Conservation (phyloP, 1,284 basidiomycete genomes). For the Agroathelia rolfsii region DNA sequence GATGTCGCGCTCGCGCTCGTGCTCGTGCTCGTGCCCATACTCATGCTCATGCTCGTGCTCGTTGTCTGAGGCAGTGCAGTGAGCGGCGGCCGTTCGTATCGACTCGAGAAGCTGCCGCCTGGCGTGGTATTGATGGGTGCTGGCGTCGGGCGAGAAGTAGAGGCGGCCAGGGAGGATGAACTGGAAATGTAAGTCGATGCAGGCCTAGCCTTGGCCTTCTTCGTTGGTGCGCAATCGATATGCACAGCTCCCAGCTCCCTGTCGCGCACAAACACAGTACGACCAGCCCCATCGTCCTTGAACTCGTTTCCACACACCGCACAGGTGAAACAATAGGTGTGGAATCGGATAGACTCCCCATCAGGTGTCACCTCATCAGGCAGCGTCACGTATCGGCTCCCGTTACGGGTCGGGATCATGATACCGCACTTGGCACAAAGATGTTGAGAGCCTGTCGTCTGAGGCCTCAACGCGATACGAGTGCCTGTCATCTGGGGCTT, state of each 20-base stretch:
- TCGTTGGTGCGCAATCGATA: conserved; percentile 1
- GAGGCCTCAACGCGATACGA: too few relatives aligned
- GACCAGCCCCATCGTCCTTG: conserved; percentile 47
- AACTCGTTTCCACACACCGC: conserved; percentile 53
- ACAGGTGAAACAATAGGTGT: conserved; percentile 66
- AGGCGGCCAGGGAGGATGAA: not conserved
- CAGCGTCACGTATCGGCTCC: conserved; percentile 57
- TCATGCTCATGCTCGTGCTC: too few relatives aligned
- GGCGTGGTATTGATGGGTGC: not conserved
- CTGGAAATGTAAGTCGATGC: not conserved
- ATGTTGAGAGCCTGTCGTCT: too few relatives aligned
- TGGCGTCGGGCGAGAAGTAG: not conserved
- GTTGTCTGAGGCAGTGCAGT: too few relatives aligned
- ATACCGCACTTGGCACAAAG: conserved; percentile 49
- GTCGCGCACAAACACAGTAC: conserved; percentile 57
- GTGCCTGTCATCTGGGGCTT: too few relatives aligned
- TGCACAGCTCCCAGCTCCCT: too few relatives aligned
- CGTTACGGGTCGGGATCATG: conserved; percentile 45
- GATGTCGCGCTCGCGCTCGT: conserved; percentile 19
- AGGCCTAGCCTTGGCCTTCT: conserved; percentile 2
- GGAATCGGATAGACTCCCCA: conserved; percentile 46
- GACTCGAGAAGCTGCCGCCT: too few relatives aligned
- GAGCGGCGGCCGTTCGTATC: too few relatives aligned
- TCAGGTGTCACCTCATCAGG: conserved; percentile 39
- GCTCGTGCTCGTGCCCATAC: not conserved